Evolutionary conservation across 352 stramenopile genomes (phyloP).

Genomic region (Phytophthora cajani): DNA sequence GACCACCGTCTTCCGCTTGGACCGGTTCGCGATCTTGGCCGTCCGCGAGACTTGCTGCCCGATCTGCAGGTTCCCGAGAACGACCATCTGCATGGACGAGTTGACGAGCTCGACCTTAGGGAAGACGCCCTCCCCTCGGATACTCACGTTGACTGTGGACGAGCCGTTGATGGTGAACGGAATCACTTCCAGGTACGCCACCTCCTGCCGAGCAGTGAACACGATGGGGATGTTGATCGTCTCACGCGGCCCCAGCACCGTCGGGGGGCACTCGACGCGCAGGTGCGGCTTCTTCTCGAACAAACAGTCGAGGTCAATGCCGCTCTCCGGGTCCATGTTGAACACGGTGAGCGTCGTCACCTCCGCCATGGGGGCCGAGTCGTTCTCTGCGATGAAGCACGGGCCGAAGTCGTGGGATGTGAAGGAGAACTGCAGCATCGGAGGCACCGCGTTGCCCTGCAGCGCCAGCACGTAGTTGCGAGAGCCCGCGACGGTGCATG

Average conservation of each 20-base stretch:
- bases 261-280: constrained; percentile 85
- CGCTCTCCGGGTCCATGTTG: constrained; percentile 87
- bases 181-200: constrained; percentile 85
- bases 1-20: constrained; percentile 76
- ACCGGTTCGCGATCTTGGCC: constrained; percentile 88
- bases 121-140: constrained; percentile 79
- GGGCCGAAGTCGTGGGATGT: constrained; percentile 91
- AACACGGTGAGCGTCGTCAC: constrained; percentile 70
- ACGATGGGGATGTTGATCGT: constrained; percentile 78
- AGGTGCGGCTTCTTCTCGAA: constrained; percentile 90
- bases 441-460: constrained; percentile 78
- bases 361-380: constrained; percentile 64
- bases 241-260: constrained; percentile 83
- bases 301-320: constrained; percentile 89
- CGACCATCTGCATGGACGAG: constrained; percentile 76
- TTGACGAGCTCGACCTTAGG: constrained; percentile 91
- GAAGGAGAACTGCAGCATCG: constrained; percentile 91
- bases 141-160: constrained; percentile 74
- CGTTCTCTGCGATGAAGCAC: constrained; percentile 91
- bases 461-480: constrained; percentile 84
- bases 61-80: constrained; percentile 87
- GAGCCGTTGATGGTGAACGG: constrained; percentile 93
- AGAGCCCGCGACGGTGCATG: constrained; percentile 88
- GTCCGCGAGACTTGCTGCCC: constrained; percentile 74
- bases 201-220: constrained; percentile 88